phyloP scores from a whole-genome alignment of 495 filamentous ascomycete genomes.

The Platismatia glauca region DNA sequence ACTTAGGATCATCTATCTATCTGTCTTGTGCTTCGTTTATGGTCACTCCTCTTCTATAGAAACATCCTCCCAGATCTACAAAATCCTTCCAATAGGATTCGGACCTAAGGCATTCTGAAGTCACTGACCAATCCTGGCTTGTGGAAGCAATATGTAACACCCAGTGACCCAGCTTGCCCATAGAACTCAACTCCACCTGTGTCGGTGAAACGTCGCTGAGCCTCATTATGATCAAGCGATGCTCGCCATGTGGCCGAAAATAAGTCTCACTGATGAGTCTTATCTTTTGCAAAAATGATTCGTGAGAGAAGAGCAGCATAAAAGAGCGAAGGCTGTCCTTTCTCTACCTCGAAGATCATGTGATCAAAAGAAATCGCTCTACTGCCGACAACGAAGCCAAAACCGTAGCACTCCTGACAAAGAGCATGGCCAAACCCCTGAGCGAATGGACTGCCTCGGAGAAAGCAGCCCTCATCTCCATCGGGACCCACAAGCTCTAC shows the following conservation, averaged over 20 bases:
- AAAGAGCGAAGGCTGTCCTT: not conserved
- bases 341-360: not conserved
- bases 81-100: no score
- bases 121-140: no score
- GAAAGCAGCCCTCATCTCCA: slow-evolving; percentile 19
- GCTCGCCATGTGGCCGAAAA: not conserved
- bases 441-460: not conserved
- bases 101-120: no score
- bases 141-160: no score
- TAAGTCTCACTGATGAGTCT: not conserved
- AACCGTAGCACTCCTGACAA: not conserved
- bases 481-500: slow-evolving; percentile 34
- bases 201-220: no score
- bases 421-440: not conserved
- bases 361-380: not conserved
- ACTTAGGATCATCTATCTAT: no score
- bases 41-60: no score
- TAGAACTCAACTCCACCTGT: no score
- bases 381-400: not conserved
- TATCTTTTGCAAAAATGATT: not conserved
- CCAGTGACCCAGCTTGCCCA: no score
- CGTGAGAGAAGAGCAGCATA: not conserved
- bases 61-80: no score
- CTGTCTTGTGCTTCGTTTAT: no score
- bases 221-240: no score